These are phyloP conservation scores for Selenicereus undatus DNA, from an alignment of 148 eudicot genomes.

Conservation along the genomic window DNA sequence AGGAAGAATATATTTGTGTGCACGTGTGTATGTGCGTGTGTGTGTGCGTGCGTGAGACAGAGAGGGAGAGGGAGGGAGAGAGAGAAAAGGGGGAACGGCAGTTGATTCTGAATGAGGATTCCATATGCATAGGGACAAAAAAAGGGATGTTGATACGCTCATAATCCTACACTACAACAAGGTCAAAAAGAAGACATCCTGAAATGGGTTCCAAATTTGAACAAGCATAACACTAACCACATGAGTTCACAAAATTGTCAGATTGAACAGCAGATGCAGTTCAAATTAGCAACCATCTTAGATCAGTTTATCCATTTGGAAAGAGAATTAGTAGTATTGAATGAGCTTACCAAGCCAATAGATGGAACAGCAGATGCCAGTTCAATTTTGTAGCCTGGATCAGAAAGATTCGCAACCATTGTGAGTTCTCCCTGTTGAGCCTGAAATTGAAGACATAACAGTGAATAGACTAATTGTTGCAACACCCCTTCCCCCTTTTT, in stretches of 20 bases:
- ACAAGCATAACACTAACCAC: background rate
- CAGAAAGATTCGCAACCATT: slow-evolving; percentile 76
- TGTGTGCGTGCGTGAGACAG: no score
- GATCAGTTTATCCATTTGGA: background rate
- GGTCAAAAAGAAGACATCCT: no score
- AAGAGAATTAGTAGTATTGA: slow-evolving; percentile 4
- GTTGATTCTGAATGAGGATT: background rate
- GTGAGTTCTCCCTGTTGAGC: slow-evolving; percentile 77
- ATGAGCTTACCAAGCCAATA: slow-evolving; percentile 71
- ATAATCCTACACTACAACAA: background rate
- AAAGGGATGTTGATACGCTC: background rate
- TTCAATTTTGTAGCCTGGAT: slow-evolving; percentile 69
- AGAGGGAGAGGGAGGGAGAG: background rate
- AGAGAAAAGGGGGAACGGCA: background rate
- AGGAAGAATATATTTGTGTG: no score
- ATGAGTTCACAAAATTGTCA: background rate
- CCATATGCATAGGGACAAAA: background rate
- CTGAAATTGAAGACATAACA: slow-evolving; percentile 32
- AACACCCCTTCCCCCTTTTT: background rate
- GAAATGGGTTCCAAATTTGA: background rate
- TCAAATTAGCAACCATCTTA: slow-evolving; percentile 3
- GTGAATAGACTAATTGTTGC: background rate
- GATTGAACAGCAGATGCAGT: background rate
- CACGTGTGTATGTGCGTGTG: no score
- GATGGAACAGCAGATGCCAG: slow-evolving; percentile 70